phyloP scores from a whole-genome alignment of 208 protist genomes.

The Leishmania lainsoni region DNA sequence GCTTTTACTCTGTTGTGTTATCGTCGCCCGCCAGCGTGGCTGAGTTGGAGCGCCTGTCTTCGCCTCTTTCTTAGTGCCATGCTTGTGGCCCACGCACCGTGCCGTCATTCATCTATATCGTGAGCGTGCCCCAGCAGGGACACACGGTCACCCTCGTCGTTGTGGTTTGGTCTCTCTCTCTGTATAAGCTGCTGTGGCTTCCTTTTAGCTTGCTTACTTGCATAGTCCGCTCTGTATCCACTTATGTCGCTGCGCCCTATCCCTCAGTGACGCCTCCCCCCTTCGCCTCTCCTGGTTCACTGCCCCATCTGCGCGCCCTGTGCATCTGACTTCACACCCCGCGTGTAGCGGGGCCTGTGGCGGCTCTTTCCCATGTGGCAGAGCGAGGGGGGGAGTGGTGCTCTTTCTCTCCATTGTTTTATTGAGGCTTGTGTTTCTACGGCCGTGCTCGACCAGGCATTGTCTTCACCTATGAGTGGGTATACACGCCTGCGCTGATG shows the following conservation, averaged over 20 bases:
- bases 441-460: background rate
- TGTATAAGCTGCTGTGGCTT: background rate
- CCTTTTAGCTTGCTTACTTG: background rate
- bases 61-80: too few species aligned
- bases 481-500: background rate
- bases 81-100: too few species aligned
- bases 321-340: background rate
- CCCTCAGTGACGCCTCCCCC: background rate
- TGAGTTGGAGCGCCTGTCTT: background rate
- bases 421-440: background rate
- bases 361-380: background rate
- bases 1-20: background rate
- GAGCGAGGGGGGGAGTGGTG: background rate
- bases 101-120: too few species aligned
- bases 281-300: background rate
- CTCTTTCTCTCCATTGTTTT: constrained; percentile 1
- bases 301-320: background rate
- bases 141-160: too few species aligned
- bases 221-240: too few species aligned
- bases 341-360: background rate
- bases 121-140: too few species aligned
- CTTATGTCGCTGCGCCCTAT: background rate
- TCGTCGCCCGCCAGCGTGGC: background rate
- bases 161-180: background rate
- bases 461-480: background rate